These are phyloP conservation scores for Microdochium trichocladiopsis DNA, from an alignment of 2,329 filamentous ascomycete species.

Conservation along the genomic window DNA sequence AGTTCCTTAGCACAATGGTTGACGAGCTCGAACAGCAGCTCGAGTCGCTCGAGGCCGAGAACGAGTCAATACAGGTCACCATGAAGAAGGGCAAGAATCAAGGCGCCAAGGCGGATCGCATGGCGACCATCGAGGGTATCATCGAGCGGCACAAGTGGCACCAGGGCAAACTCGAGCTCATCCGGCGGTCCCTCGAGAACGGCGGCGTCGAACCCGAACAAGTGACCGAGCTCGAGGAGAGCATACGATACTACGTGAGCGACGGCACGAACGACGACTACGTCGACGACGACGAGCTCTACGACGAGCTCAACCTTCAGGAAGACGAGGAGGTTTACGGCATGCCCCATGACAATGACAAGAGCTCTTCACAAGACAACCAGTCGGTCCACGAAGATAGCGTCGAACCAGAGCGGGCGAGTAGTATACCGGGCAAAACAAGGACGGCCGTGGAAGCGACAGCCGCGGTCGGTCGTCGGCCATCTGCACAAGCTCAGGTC, in stretches of 20 bases:
- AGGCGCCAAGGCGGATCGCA: conserved; percentile 72
- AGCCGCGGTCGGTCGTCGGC: conserved; percentile 52
- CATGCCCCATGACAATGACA: conserved; percentile 73
- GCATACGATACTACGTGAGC: conserved; percentile 90
- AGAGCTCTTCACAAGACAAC: conserved; percentile 88
- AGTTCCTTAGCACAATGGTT: conserved; percentile 81
- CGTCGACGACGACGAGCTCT: conserved; percentile 89
- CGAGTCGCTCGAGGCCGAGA: conserved; percentile 85
- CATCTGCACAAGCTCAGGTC: conserved; percentile 66
- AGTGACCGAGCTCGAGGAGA: conserved; percentile 83
- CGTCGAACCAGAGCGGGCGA: conserved; percentile 48
- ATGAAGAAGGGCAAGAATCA: conserved; percentile 96
- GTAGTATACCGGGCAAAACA: conserved; percentile 42
- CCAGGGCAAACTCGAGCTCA: conserved; percentile 82
- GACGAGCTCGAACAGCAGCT: conserved; percentile 93
- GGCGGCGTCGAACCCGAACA: conserved; percentile 82
- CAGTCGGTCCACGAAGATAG: conserved; percentile 86
- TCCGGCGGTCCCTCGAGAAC: conserved; percentile 86
- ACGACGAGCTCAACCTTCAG: conserved; percentile 87
- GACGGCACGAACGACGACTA: conserved; percentile 86
- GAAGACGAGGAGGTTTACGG: conserved; percentile 88
- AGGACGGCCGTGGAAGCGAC: conserved; percentile 51
- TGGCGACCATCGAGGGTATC: conserved; percentile 75
- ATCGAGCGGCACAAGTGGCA: conserved; percentile 97
- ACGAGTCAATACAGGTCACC: conserved; percentile 76